Evolutionary conservation across 148 eudicot species (phyloP).

Genomic region (Selenicereus undatus): DNA sequence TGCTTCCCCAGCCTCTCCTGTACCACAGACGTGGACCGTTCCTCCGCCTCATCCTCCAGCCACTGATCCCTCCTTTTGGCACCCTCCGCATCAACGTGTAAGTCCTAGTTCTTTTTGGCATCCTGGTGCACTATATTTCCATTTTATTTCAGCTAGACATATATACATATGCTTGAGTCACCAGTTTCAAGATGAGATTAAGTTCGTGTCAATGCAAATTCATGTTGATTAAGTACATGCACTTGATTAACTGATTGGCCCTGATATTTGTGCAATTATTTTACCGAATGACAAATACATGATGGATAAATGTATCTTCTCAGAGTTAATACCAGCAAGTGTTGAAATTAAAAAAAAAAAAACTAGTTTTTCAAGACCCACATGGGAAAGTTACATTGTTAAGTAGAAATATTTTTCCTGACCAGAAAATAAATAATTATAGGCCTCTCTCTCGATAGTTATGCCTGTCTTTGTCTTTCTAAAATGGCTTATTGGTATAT

Average conservation of each 20-base stretch:
- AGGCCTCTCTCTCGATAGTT: neutral
- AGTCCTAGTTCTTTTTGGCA: slow-evolving; percentile 9
- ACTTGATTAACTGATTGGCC: too few relatives aligned
- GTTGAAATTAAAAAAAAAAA: neutral
- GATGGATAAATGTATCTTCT: too few relatives aligned
- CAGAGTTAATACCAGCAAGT: too few relatives aligned
- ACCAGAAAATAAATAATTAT: neutral
- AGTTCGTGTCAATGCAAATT: too few relatives aligned
- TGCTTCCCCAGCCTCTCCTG: slow-evolving; percentile 36
- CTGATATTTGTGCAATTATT: too few relatives aligned
- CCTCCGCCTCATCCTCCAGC: slow-evolving; percentile 36
- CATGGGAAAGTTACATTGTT: neutral
- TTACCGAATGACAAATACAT: too few relatives aligned
- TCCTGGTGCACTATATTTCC: neutral
- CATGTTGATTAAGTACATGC: too few relatives aligned
- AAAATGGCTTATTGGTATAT: slow-evolving; percentile 12
- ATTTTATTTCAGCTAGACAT: neutral
- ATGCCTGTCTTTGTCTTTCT: neutral
- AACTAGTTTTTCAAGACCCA: neutral
- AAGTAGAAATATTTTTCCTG: neutral
- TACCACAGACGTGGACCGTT: slow-evolving; percentile 37
- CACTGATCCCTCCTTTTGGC: slow-evolving; percentile 49
- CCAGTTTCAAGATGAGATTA: too few relatives aligned
- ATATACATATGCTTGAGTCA: neutral
- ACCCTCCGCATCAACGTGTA: slow-evolving; percentile 53